Evolutionary conservation across 495 filamentous ascomycete species (phyloP).

Genomic region (Penicillium desertorum): DNA sequence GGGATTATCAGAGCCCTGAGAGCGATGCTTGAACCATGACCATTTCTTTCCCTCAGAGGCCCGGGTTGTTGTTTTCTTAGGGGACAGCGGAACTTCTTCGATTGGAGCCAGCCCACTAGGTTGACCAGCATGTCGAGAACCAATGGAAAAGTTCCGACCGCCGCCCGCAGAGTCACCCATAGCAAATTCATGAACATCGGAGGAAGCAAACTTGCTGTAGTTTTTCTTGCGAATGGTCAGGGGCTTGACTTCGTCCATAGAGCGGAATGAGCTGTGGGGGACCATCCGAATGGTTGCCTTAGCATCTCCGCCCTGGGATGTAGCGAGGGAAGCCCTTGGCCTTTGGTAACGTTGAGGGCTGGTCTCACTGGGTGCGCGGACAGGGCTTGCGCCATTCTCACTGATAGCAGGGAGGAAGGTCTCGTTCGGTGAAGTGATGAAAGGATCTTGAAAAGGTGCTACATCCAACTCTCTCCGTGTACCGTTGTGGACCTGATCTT

Average conservation of each 20-base stretch:
- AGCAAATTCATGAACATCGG: slow-evolving; percentile 1
- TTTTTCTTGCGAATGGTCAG: slow-evolving; percentile 58
- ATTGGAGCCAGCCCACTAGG: slow-evolving; percentile 33
- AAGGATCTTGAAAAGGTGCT: slow-evolving; percentile 54
- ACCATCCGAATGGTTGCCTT: slow-evolving; percentile 52
- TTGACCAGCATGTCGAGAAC: slow-evolving; percentile 21
- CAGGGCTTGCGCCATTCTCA: slow-evolving; percentile 41
- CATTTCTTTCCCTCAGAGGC: slow-evolving; percentile 53
- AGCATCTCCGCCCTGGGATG: slow-evolving; percentile 28
- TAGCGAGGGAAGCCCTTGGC: slow-evolving; percentile 20
- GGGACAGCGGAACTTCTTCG: slow-evolving; percentile 32
- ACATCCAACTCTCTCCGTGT: slow-evolving; percentile 15
- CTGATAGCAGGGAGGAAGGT: slow-evolving; percentile 52
- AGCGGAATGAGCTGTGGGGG: slow-evolving; percentile 41
- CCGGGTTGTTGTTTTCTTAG: slow-evolving; percentile 23
- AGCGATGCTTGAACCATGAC: slow-evolving; percentile 64
- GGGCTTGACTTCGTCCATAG: slow-evolving; percentile 44
- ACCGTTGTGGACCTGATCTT: slow-evolving; percentile 27
- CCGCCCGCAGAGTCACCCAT: slow-evolving; percentile 1
- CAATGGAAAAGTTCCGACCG: slow-evolving; percentile 17
- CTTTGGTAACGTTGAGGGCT: slow-evolving; percentile 11
- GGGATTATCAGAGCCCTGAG: slow-evolving; percentile 40
- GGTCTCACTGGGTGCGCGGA: slow-evolving; percentile 2
- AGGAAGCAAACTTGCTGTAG: neutral
- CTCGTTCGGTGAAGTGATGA: slow-evolving; percentile 39